Evolutionary conservation across 2,329 filamentous ascomycete genomes (phyloP), one percentile per base, ranked within the genome.

Genomic region (Cladosporium sp.): DNA sequence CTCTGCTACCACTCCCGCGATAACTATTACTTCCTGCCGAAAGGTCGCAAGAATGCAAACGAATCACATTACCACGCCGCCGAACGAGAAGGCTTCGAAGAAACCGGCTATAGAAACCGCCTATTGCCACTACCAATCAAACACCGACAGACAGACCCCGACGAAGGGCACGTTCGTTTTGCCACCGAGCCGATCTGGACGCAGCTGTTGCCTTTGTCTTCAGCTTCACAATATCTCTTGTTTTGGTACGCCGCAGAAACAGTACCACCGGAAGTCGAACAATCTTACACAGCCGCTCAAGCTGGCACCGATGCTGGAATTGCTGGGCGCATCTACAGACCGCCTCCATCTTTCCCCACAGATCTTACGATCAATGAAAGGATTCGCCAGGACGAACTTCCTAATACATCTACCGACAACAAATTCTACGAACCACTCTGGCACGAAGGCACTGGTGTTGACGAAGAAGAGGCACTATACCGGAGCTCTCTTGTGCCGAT

Each of bases 21-120:
- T 47, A 59, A 61, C 19, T 72, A 72, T 56, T 76, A 67, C 57
- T 77, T 77, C 56, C 58, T 77, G 7, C 74, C 74, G 4, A 78
- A 77, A 55, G 74, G 75, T 2, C 62, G 74, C 4, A 60, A 70
- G 20, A 73, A 77, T 58, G 71, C 69, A 0, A 69, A 69, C 9
- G 75, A 77, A 55, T 68, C 70, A n/a, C 67, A 63, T 4, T 62
- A 59, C 1, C 50, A 52, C 8, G 72, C 70, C 0, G 75, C 74
- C 0, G 69, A 74, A 49, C 62, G 75, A 25, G 75, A 77, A 56
- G 75, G 74, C 1, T 77, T 69, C 54, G 74, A 77, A 57, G 74
- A 77, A 67, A 71, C 69, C 2, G 74, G 75, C 16, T 78, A 74
- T 57, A 66, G 72, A 36, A 76, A 77, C 53, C 67, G 75, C 27